A percentile compares a stretch with the other conserved stretches of the same genome.
Evolutionary conservation across 805 yeast species (phyloP).

Genomic region (Candida ulmi): DNA sequence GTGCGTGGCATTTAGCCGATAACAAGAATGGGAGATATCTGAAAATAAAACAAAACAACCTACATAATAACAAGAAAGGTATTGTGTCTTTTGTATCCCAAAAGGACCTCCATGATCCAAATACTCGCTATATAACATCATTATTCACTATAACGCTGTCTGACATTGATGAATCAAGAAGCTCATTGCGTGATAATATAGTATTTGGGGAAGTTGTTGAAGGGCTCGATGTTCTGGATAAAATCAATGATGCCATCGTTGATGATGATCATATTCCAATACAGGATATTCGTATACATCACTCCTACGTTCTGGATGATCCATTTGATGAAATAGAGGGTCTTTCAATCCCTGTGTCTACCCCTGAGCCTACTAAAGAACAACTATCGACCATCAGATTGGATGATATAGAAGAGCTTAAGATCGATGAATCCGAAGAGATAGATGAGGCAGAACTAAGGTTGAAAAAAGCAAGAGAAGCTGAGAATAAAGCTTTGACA

Average conservation of each 20-base stretch:
- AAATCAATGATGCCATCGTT: slow-evolving; percentile 32
- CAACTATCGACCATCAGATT: slow-evolving; percentile 29
- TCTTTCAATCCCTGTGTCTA: slow-evolving; percentile 17
- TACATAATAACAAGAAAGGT: slow-evolving; percentile 27
- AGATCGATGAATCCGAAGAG: slow-evolving; percentile 18
- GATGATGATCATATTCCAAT: slow-evolving; percentile 38
- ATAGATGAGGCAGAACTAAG: slow-evolving; percentile 24
- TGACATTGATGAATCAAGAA: slow-evolving; percentile 18
- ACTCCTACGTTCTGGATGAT: slow-evolving; percentile 45
- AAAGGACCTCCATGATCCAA: background rate
- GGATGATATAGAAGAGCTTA: slow-evolving; percentile 16
- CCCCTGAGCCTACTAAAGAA: slow-evolving; percentile 32
- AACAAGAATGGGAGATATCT: slow-evolving; percentile 10
- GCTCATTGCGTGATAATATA: slow-evolving; percentile 10
- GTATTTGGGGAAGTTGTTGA: slow-evolving; percentile 50
- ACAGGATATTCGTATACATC: slow-evolving; percentile 46
- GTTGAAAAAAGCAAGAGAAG: slow-evolving; percentile 26
- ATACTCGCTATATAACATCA: slow-evolving; percentile 26
- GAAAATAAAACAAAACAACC: slow-evolving; percentile 17
- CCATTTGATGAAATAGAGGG: slow-evolving; percentile 39
- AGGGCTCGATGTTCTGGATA: slow-evolving; percentile 41
- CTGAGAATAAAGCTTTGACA: slow-evolving; percentile 52
- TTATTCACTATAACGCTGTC: slow-evolving; percentile 32
- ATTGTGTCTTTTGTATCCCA: slow-evolving; percentile 27
- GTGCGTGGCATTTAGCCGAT: slow-evolving; percentile 27